Conservation (phyloP, 208 protist genomes). For the Crithidia sp. region DNA sequence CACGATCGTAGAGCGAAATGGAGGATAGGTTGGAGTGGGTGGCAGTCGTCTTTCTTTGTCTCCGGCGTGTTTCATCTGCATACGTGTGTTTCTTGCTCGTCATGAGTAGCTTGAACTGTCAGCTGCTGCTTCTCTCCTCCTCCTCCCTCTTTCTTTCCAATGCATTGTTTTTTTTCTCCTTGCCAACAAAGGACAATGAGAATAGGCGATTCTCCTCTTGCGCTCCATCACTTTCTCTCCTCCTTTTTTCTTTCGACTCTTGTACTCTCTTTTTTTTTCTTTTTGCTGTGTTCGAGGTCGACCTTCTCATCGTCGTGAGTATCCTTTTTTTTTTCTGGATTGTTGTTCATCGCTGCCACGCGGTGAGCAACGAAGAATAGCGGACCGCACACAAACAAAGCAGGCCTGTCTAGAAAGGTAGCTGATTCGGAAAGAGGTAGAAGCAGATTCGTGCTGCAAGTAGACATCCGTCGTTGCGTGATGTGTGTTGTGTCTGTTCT, state of each 20-base stretch:
- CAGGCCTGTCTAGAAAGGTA: no score
- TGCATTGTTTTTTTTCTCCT: background rate
- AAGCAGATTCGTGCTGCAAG: background rate
- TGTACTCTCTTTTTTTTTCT: constrained; percentile 19
- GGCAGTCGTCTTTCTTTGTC: background rate
- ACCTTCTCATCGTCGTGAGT: no score
- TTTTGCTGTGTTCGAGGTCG: background rate
- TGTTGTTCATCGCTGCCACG: no score
- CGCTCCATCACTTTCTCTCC: background rate
- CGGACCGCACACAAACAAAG: no score
- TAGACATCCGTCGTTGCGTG: background rate
- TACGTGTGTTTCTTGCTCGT: background rate
- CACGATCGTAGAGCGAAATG: no score
- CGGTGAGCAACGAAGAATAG: no score
- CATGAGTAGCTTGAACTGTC: background rate
- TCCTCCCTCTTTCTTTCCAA: background rate
- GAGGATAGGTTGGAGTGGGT: no score
- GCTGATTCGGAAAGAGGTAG: no score
- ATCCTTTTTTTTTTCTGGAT: background rate
- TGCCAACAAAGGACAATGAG: no score
- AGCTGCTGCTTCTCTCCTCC: background rate
- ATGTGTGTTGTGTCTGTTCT: no score
- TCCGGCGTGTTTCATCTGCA: no score
- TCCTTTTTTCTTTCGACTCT: background rate
- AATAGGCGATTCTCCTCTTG: background rate